A percentile compares a stretch with the other conserved stretches of the same genome.
Evolutionary conservation across 2,329 filamentous ascomycete genomes (phyloP).

Genomic region (Fusarium agapanthi): DNA sequence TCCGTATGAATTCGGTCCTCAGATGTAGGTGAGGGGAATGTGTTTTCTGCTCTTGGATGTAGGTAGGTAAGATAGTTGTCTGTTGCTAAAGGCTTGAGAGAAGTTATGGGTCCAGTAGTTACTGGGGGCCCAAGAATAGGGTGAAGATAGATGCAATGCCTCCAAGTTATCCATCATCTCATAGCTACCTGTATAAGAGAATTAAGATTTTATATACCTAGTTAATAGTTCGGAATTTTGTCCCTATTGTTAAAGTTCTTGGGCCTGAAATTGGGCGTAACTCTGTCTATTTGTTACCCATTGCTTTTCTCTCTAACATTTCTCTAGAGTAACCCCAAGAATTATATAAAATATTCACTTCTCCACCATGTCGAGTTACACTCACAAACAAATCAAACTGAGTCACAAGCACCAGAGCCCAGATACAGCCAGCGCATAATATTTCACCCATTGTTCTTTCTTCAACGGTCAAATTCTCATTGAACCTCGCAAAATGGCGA

Average conservation of each 20-base stretch:
- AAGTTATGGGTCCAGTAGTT: background rate
- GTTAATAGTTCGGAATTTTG: background rate
- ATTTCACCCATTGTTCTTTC: background rate
- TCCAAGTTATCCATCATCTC: background rate
- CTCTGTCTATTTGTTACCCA: background rate
- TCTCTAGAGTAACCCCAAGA: background rate
- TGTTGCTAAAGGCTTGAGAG: background rate
- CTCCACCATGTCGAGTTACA: conserved; percentile 15
- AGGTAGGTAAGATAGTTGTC: background rate
- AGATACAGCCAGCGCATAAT: conserved; percentile 12
- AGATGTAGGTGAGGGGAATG: background rate
- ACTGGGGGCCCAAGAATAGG: background rate
- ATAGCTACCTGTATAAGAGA: background rate
- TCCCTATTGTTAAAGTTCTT: background rate
- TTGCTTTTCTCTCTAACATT: background rate
- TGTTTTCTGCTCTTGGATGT: background rate
- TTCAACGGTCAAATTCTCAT: background rate
- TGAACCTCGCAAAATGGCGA: conserved; percentile 56
- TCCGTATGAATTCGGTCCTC: background rate
- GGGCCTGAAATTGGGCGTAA: background rate
- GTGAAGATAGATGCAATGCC: background rate
- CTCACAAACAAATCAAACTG: conserved; percentile 43
- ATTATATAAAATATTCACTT: background rate
- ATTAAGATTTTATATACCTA: too few relatives aligned
- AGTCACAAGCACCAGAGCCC: conserved; percentile 20